Conservation (phyloP, 1,139 yeast genomes). For the Scheffersomyces titani region DNA sequence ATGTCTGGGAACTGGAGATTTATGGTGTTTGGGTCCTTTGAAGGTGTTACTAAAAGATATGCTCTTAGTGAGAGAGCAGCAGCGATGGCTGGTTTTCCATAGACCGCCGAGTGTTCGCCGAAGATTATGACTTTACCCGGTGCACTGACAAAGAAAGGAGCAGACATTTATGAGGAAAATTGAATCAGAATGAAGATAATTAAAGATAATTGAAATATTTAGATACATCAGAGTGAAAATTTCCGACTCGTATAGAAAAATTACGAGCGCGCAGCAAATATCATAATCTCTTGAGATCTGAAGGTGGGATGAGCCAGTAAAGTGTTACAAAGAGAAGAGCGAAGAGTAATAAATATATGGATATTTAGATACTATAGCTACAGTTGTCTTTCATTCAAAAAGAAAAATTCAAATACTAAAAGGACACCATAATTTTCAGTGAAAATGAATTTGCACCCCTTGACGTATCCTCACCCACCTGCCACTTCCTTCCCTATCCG, state of each 20-base stretch:
- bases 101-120: conserved; percentile 97
- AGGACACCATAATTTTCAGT: neutral
- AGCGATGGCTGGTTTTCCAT: conserved; percentile 89
- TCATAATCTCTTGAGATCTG: neutral
- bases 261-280: neutral
- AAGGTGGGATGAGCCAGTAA: neutral
- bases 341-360: neutral
- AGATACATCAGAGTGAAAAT: neutral
- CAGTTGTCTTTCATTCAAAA: neutral
- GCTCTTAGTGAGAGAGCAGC: conserved; percentile 85
- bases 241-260: neutral
- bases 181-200: neutral
- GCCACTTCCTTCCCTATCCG: neutral
- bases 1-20: conserved; percentile 85
- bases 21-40: conserved; percentile 39
- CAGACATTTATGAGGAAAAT: neutral
- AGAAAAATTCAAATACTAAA: neutral
- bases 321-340: neutral
- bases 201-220: neutral
- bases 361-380: neutral
- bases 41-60: conserved; percentile 62
- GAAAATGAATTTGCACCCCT: neutral
- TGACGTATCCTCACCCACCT: neutral
- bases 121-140: conserved; percentile 96
- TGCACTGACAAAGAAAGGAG: conserved; percentile 77